A percentile compares a stretch with the other conserved stretches of the same genome.
Conservation (phyloP, 768 basidiomycete genomes). For the Trametes punicea region DNA sequence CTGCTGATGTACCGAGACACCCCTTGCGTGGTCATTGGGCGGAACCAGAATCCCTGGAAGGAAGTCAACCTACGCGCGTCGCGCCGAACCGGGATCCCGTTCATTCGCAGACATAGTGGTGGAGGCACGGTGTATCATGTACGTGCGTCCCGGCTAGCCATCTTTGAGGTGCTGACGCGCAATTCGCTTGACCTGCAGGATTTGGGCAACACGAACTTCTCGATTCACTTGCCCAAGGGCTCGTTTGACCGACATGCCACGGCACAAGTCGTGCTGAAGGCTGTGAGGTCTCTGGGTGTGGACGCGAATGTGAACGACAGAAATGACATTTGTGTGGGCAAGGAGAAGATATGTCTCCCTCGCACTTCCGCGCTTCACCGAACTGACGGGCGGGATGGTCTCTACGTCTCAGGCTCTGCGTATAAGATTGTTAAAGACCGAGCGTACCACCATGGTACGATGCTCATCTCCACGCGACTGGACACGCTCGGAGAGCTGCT, state of each 20-base stretch:
- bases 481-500: slow-evolving; percentile 70
- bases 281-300: slow-evolving; percentile 73
- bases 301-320: slow-evolving; percentile 81
- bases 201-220: slow-evolving; percentile 95
- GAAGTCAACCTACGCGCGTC: slow-evolving; percentile 79
- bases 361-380: background rate
- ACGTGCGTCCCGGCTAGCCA: slow-evolving; percentile 28
- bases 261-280: slow-evolving; percentile 71
- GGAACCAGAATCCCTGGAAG: slow-evolving; percentile 99
- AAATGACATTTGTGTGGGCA: slow-evolving; percentile 85
- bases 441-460: slow-evolving; percentile 98
- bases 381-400: slow-evolving; percentile 4
- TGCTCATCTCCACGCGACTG: slow-evolving; percentile 86
- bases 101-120: slow-evolving; percentile 83
- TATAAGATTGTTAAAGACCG: slow-evolving; percentile 91
- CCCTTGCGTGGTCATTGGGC: slow-evolving; percentile 89
- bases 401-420: slow-evolving; percentile 93
- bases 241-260: slow-evolving; percentile 80
- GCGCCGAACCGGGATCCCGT: slow-evolving; percentile 53
- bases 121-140: slow-evolving; percentile 98
- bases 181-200: slow-evolving; percentile 64
- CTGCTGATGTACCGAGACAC: slow-evolving; percentile 84
- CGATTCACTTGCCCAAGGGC: slow-evolving; percentile 80
- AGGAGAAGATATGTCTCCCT: slow-evolving; percentile 79
- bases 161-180: background rate